These are phyloP conservation scores for Fusarium anthophilum DNA, from an alignment of 2,329 filamentous ascomycete genomes.

Conservation along the genomic window DNA sequence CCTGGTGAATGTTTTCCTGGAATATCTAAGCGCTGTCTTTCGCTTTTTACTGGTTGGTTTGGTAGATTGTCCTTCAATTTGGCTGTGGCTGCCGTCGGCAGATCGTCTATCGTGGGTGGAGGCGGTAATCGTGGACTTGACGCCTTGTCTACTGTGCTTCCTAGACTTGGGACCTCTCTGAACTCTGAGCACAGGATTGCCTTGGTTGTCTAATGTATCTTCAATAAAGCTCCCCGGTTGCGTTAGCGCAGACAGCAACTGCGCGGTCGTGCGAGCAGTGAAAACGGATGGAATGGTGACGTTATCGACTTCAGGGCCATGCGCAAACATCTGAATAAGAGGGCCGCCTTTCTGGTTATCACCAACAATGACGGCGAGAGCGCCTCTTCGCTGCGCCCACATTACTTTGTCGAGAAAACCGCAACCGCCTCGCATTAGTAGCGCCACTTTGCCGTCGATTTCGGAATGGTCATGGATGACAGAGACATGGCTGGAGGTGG, in stretches of 20 bases:
- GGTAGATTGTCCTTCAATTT: constrained; percentile 5
- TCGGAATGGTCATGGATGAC: constrained; percentile 91
- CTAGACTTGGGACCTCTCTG: constrained; percentile 56
- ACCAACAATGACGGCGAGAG: constrained; percentile 89
- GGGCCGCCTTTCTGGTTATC: constrained; percentile 91
- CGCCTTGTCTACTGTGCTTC: constrained; percentile 13
- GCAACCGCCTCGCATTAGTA: constrained; percentile 92
- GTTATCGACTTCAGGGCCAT: constrained; percentile 88
- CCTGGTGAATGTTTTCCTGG: constrained; percentile 8
- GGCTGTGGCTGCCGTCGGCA: background rate
- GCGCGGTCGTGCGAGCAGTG: constrained; percentile 93
- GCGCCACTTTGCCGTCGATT: constrained; percentile 90
- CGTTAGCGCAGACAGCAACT: constrained; percentile 87
- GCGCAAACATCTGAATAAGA: constrained; percentile 97
- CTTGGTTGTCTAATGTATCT: constrained; percentile 68
- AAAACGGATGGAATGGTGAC: constrained; percentile 94
- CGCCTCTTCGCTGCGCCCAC: constrained; percentile 93
- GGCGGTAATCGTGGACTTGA: constrained; percentile 5
- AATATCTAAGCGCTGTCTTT: constrained; percentile 9
- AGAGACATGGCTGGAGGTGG: constrained; percentile 75
- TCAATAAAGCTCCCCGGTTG: constrained; percentile 74
- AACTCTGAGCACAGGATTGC: constrained; percentile 64
- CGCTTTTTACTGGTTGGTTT: constrained; percentile 14
- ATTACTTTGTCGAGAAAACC: constrained; percentile 97
- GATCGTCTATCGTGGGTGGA: constrained; percentile 31